Evolutionary conservation across 2,329 filamentous ascomycete genomes (phyloP).

Genomic region (Aspergillus versicolor): DNA sequence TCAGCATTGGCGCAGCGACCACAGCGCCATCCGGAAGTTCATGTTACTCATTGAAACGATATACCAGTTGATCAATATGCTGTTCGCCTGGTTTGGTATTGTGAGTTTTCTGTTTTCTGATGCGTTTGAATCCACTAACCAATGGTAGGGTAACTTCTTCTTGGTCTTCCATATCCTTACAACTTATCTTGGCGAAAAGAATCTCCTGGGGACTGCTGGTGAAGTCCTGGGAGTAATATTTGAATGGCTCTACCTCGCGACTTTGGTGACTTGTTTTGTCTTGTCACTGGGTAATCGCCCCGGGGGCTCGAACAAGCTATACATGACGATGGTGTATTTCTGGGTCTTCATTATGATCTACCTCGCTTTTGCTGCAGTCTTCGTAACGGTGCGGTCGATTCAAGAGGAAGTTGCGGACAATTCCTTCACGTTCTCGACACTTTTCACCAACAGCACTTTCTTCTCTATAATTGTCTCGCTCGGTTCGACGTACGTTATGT

Average conservation of each 20-base stretch:
- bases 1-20: conserved; percentile 90
- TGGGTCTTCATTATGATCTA: conserved; percentile 96
- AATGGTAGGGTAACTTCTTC: conserved; percentile 81
- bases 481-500: conserved; percentile 88
- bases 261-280: conserved; percentile 91
- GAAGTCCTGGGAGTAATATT: conserved; percentile 84
- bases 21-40: conserved; percentile 81
- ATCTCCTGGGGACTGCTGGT: conserved; percentile 74
- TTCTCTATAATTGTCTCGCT: conserved; percentile 92
- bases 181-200: conserved; percentile 68
- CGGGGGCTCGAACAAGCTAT: conserved; percentile 88
- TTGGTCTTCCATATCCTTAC: conserved; percentile 97
- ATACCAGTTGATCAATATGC: conserved; percentile 93
- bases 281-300: conserved; percentile 91
- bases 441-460: conserved; percentile 87
- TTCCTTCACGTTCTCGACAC: conserved; percentile 65
- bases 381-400: conserved; percentile 86
- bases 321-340: conserved; percentile 97
- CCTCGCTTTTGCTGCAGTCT: conserved; percentile 90
- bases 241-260: conserved; percentile 92
- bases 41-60: conserved; percentile 90
- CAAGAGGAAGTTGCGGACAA: conserved; percentile 64
- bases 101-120: conserved; percentile 42
- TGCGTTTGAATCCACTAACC: conserved; percentile 10
- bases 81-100: conserved; percentile 98